Evolutionary conservation across 1,284 basidiomycete species (phyloP).

Genomic region (Leccinum griseonigrum): DNA sequence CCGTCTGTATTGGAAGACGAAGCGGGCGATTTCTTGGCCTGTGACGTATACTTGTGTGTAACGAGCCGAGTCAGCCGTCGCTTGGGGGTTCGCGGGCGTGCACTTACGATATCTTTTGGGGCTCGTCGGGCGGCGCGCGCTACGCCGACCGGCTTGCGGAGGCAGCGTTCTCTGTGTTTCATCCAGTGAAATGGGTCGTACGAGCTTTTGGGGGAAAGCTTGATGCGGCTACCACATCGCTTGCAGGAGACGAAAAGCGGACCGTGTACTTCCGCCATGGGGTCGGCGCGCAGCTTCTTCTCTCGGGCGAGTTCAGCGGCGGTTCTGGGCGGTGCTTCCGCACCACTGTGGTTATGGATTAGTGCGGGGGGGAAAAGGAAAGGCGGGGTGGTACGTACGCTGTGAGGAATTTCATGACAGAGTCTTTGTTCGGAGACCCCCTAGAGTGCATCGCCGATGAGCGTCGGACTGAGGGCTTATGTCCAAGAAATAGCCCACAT

Average conservation of each 20-base stretch:
- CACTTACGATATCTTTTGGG: conserved; percentile 26
- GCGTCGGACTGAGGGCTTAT: conserved; percentile 2
- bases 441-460: conserved; percentile 24
- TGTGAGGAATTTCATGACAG: conserved; percentile 20
- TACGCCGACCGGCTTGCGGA: conserved; percentile 34
- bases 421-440: conserved; percentile 22
- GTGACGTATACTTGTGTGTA: conserved; percentile 17
- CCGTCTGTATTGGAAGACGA: conserved; percentile 33
- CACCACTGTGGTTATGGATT: conserved; percentile 16
- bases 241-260: conserved; percentile 55
- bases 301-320: conserved; percentile 42
- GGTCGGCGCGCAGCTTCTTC: conserved; percentile 47
- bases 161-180: conserved; percentile 58
- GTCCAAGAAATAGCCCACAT: conserved; percentile 27
- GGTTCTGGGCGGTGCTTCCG: conserved; percentile 24
- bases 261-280: conserved; percentile 49
- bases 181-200: conserved; percentile 69
- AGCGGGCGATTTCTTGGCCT: conserved; percentile 23
- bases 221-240: conserved; percentile 55
- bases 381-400: conserved; percentile 13
- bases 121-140: conserved; percentile 13
- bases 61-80: conserved; percentile 1
- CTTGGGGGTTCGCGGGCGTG: not conserved
- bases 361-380: conserved; percentile 5
- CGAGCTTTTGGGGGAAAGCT: conserved; percentile 63